A percentile compares a stretch with the other conserved stretches of the same genome.
These are phyloP conservation scores for Ophiostoma quercus DNA, from an alignment of 2,329 filamentous ascomycete genomes.

Conservation along the genomic window DNA sequence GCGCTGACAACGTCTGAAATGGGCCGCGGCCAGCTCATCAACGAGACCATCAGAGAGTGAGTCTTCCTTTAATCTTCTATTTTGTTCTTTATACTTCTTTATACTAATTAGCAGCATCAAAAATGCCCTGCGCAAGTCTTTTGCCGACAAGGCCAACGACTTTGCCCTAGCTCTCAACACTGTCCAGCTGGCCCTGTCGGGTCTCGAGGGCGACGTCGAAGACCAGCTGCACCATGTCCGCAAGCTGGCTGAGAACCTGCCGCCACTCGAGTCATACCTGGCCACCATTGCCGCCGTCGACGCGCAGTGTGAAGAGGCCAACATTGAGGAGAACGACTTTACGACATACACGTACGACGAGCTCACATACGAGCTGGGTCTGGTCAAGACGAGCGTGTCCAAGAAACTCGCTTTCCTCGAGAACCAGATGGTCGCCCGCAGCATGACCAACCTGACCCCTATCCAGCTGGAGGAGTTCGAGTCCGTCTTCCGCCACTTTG, in stretches of 20 bases:
- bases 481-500: conserved; percentile 96
- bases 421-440: conserved; percentile 96
- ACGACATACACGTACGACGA: conserved; percentile 99
- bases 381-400: conserved; percentile 86
- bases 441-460: conserved; percentile 97
- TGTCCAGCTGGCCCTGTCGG: conserved; percentile 88
- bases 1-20: conserved; percentile 78
- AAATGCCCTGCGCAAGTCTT: conserved; percentile 83
- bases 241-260: conserved; percentile 75
- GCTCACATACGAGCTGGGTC: conserved; percentile 82
- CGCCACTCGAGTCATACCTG: conserved; percentile 86
- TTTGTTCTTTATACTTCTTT: no score
- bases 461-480: conserved; percentile 99
- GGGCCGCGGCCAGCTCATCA: conserved; percentile 84
- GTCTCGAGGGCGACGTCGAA: conserved; percentile 94
- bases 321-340: conserved; percentile 98
- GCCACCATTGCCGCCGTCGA: conserved; percentile 82
- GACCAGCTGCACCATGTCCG: conserved; percentile 87
- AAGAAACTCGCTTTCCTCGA: conserved; percentile 97
- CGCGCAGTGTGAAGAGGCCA: conserved; percentile 86
- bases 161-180: conserved; percentile 94
- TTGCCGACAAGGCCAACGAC: conserved; percentile 97
- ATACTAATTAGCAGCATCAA: conserved; percentile 62
- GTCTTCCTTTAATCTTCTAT: conserved; percentile 31
- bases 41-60: conserved; percentile 93